Base-by-base conservation (phyloP, 768 basidiomycete genomes). In the Termitomyces sp. region DNA sequence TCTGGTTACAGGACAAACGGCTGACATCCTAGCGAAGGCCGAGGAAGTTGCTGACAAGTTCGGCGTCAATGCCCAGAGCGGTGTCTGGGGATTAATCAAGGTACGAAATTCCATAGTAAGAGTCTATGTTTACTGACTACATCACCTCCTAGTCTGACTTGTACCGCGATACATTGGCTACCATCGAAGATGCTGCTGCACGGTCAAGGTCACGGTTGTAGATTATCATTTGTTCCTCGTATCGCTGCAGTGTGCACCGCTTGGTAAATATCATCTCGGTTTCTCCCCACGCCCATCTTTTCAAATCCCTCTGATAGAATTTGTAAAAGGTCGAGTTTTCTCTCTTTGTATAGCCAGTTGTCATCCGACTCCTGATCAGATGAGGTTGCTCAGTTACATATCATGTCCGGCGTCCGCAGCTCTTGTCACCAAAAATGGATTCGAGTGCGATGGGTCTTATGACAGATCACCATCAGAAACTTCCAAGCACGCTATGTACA, bases 1-100 rank as follows among this genome's bases (percentile, higher is more conserved):
- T 59, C 68, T 93, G 38, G 87, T 87, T 5, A 77, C 78, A 20
- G 86, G 85, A 0, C 84, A 84, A 33, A 88, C 87, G 13, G 76
- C 75, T 18, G 80, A 76, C 40, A 80, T 94, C 5, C 67, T 92
- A 18, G 78, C 78, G 24, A 86, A 86, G 58, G 91, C 91, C 1
- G 80, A 81, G 52, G 80, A 87, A 64, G 67, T 92, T 24, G 92
- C 86, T 4, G 79, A 82, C 28, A 69, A 74, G 46, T 74, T 87
- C 58, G 77, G 81, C 42, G 71, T 60, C 33, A 79, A 85, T 62
- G 84, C 90, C 8, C 73, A 78, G 39, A 71, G 71, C 5, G 89
- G 89, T 13, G 89, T 84, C 18, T 92, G 87, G 86, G 91, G 90
- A 9, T 55, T 87, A 55, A 89, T 91, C 69, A 91, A 89, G 81